phyloP scores from a whole-genome alignment of 257 asterid species.

The Coffea canephora region DNA sequence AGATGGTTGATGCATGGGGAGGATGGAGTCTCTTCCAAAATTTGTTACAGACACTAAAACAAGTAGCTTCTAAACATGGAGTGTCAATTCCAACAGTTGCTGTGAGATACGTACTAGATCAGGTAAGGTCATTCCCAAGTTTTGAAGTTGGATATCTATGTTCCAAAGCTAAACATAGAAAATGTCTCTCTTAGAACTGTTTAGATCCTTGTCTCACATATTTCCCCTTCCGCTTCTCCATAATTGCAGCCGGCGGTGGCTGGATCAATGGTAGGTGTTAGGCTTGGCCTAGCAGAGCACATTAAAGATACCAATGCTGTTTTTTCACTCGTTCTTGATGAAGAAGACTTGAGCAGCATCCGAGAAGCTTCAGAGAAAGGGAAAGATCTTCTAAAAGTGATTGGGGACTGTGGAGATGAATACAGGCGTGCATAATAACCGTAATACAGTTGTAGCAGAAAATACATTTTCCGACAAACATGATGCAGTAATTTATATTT shows the following conservation, averaged over 20 bases:
- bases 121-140: slow-evolving; percentile 34
- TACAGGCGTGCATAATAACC: slow-evolving; percentile 57
- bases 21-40: slow-evolving; percentile 92
- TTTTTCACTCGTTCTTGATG: slow-evolving; percentile 76
- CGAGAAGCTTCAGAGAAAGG: slow-evolving; percentile 64
- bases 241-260: slow-evolving; percentile 81
- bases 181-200: not conserved
- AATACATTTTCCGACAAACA: not conserved
- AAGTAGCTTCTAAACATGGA: slow-evolving; percentile 66
- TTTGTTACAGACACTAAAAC: slow-evolving; percentile 65
- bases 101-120: slow-evolving; percentile 78
- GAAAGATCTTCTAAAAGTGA: slow-evolving; percentile 67
- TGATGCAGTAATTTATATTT: not conserved
- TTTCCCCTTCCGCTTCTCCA: not conserved
- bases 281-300: slow-evolving; percentile 89
- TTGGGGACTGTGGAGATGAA: slow-evolving; percentile 95
- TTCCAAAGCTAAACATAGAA: not conserved
- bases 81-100: slow-evolving; percentile 90
- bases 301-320: slow-evolving; percentile 60
- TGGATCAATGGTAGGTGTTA: slow-evolving; percentile 93
- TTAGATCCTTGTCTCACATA: not conserved
- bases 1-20: slow-evolving; percentile 99
- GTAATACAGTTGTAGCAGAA: too few relatives aligned
- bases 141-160: not conserved
- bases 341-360: slow-evolving; percentile 62